Percentiles rank a stretch among this genome's conserved stretches.
Evolutionary conservation across 371 early-diverging fungal species (phyloP).

Genomic region (Thermomucor indicae-seudaticae): DNA sequence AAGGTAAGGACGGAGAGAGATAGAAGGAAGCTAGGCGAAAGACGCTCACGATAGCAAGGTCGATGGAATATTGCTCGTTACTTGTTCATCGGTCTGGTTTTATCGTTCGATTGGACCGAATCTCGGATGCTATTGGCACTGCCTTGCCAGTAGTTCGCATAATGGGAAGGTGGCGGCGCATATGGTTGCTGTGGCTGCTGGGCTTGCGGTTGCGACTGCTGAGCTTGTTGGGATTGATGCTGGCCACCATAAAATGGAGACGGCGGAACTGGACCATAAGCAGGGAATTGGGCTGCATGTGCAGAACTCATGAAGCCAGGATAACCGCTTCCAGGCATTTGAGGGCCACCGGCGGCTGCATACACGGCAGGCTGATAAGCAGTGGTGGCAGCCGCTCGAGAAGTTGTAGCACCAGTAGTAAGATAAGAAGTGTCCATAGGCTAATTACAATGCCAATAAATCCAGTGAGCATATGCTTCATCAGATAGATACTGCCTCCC

Average conservation of each 20-base stretch:
- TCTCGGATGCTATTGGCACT: conserved; percentile 13
- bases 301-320: conserved; percentile 20
- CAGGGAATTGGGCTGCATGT: no score
- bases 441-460: not conserved
- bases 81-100: no score
- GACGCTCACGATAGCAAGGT: no score
- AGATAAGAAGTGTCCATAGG: not conserved
- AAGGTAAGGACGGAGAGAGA: no score
- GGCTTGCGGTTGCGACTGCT: conserved; percentile 10
- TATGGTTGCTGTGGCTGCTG: conserved; percentile 28
- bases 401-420: conserved; percentile 1
- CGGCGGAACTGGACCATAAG: no score
- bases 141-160: conserved; percentile 32
- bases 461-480: not conserved
- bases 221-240: conserved; percentile 8
- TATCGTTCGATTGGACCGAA: conserved; percentile 20
- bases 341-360: conserved; percentile 7
- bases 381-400: conserved; percentile 8
- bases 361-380: conserved; percentile 8
- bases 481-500: no score
- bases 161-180: conserved; percentile 26
- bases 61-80: no score
- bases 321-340: conserved; percentile 18
- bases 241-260: no score
- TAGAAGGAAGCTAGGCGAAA: no score